A percentile compares a stretch with the other conserved stretches of the same genome.
These are phyloP conservation scores for Pleurotus platypus DNA, from an alignment of 768 basidiomycete genomes.

Conservation along the genomic window DNA sequence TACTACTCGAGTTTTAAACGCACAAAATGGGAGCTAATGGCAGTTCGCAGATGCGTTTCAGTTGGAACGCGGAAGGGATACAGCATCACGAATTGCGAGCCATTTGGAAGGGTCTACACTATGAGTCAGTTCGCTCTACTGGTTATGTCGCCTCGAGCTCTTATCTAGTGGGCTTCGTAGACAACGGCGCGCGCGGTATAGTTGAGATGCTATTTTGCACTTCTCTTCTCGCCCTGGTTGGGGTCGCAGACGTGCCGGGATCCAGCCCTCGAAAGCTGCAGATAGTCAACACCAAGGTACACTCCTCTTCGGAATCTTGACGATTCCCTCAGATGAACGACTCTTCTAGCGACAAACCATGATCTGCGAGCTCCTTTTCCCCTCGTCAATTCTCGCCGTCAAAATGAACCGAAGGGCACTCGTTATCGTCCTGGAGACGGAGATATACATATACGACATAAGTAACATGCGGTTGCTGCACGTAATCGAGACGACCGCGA, in stretches of 20 bases:
- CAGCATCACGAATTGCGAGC: conserved; percentile 96
- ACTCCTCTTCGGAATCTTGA: conserved; percentile 11
- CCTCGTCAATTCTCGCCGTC: conserved; percentile 94
- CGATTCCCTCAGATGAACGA: conserved; percentile 7
- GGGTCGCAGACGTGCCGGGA: conserved; percentile 88
- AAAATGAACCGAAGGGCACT: conserved; percentile 97
- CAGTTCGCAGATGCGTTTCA: conserved; percentile 68
- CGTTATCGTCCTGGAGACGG: conserved; percentile 93
- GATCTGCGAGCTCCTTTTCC: conserved; percentile 98
- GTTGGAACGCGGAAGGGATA: conserved; percentile 96
- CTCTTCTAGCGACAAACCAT: conserved; percentile 82
- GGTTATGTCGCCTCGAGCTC: not conserved
- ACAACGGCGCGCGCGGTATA: conserved; percentile 91
- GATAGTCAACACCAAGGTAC: conserved; percentile 97
- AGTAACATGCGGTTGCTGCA: conserved; percentile 97
- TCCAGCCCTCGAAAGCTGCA: conserved; percentile 91
- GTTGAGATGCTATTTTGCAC: conserved; percentile 99
- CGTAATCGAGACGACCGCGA: conserved; percentile 94
- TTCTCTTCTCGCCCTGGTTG: conserved; percentile 93
- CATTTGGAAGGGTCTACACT: conserved; percentile 93
- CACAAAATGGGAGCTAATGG: conserved; percentile 5
- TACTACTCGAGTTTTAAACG: not conserved
- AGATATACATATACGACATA: conserved; percentile 99
- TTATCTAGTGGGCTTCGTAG: conserved; percentile 33
- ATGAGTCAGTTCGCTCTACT: conserved; percentile 64